Conservation (phyloP, 139 green algal species). For the Auxenochlorella pyrenoidosa region DNA sequence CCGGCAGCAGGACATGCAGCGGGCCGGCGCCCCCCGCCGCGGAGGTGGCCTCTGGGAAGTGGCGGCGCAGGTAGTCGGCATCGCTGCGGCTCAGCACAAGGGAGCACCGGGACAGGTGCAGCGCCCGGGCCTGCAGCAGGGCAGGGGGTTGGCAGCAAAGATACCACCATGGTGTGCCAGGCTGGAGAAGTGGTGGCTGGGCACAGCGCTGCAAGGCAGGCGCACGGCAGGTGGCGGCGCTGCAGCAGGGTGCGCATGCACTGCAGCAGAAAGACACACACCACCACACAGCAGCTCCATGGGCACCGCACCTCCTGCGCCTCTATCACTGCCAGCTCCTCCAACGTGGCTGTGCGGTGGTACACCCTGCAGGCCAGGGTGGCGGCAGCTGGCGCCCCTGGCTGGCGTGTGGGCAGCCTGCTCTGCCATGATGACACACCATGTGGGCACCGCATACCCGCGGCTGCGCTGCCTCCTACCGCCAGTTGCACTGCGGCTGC, state of each 20-base stretch:
- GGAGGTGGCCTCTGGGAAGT: not conserved
- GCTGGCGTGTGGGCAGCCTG: too few relatives aligned
- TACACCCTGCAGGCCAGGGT: slow-evolving; percentile 41
- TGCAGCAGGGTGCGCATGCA: too few relatives aligned
- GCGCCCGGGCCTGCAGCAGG: slow-evolving; percentile 44
- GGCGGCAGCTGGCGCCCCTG: not conserved
- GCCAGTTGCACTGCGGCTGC: too few relatives aligned
- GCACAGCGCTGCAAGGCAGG: too few relatives aligned
- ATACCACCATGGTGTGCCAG: too few relatives aligned
- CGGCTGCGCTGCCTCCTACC: too few relatives aligned
- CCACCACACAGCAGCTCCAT: too few relatives aligned
- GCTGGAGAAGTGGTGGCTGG: too few relatives aligned
- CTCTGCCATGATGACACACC: too few relatives aligned
- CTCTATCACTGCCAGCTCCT: slow-evolving; percentile 33
- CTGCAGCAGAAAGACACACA: too few relatives aligned
- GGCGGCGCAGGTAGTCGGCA: slow-evolving; percentile 49
- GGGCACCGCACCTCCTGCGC: not conserved
- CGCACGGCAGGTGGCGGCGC: too few relatives aligned
- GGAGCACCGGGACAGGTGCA: slow-evolving; percentile 58
- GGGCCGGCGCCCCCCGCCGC: not conserved
- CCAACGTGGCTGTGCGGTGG: slow-evolving; percentile 36
- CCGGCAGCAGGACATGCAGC: slow-evolving; percentile 72
- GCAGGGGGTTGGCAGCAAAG: not conserved
- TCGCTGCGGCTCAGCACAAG: slow-evolving; percentile 68
- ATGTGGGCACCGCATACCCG: too few relatives aligned